These are phyloP conservation scores for Fraxinus velutina DNA, from an alignment of 305 asterid genomes.

Conservation along the genomic window DNA sequence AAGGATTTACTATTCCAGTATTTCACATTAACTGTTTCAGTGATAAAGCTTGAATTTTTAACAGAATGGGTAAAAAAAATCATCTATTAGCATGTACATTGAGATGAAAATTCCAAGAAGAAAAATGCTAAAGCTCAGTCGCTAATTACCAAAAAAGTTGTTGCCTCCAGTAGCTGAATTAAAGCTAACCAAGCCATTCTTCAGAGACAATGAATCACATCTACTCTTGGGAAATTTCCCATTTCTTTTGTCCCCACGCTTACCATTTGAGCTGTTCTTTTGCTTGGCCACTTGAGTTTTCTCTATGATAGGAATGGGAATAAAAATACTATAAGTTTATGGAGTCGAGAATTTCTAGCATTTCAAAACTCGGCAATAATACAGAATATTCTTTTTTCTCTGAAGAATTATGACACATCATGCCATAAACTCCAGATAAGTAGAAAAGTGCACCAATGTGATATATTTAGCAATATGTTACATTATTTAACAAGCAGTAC, in stretches of 20 bases:
- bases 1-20: slow-evolving; percentile 12
- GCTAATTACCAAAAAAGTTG: slow-evolving; percentile 61
- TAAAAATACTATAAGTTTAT: slow-evolving; percentile 17
- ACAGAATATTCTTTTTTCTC: neutral
- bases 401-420: neutral
- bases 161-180: slow-evolving; percentile 70
- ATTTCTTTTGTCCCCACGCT: slow-evolving; percentile 77
- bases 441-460: neutral
- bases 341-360: slow-evolving; percentile 10
- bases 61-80: neutral
- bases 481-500: neutral
- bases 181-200: slow-evolving; percentile 79
- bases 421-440: neutral
- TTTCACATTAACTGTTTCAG: neutral
- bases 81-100: neutral
- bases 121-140: neutral
- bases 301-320: slow-evolving; percentile 41
- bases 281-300: slow-evolving; percentile 56
- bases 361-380: neutral
- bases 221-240: slow-evolving; percentile 60
- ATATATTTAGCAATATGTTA: neutral
- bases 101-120: neutral
- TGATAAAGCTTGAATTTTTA: neutral
- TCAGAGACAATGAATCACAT: slow-evolving; percentile 62
- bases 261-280: slow-evolving; percentile 53